These are phyloP conservation scores for Mycena olivaceomarginata DNA, from an alignment of 768 basidiomycete genomes.

Conservation along the genomic window DNA sequence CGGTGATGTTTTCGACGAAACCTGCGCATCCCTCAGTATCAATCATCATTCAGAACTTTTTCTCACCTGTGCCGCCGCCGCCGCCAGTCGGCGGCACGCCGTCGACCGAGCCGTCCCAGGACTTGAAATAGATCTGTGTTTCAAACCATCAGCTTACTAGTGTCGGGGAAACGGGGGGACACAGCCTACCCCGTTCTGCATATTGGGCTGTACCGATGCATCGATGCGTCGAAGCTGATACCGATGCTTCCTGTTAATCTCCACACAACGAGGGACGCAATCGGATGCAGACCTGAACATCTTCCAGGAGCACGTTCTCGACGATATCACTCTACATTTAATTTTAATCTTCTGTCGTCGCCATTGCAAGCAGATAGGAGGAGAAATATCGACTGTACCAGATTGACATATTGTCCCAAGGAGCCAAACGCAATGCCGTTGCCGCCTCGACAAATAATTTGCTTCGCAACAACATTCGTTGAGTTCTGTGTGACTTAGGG, in stretches of 20 bases:
- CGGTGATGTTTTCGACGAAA: conserved; percentile 18
- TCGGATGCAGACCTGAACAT: conserved; percentile 60
- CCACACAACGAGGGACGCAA: background rate
- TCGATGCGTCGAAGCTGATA: conserved; percentile 68
- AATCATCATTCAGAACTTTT: background rate
- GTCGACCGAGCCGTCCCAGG: conserved; percentile 30
- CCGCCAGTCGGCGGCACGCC: conserved; percentile 36
- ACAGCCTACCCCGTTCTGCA: conserved; percentile 65
- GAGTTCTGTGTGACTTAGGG: conserved; percentile 64
- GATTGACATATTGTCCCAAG: conserved; percentile 73
- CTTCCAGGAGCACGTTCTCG: conserved; percentile 67
- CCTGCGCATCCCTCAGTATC: background rate
- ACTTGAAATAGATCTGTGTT: conserved; percentile 36
- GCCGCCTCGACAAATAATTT: conserved; percentile 74
- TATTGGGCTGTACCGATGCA: conserved; percentile 70
- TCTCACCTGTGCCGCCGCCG: conserved; percentile 24
- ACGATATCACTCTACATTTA: conserved; percentile 69
- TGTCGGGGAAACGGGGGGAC: background rate
- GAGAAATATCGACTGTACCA: conserved; percentile 54
- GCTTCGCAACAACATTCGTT: conserved; percentile 67
- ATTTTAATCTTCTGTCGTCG: background rate
- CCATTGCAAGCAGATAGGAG: background rate
- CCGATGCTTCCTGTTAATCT: background rate
- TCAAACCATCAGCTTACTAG: background rate
- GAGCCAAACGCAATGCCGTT: conserved; percentile 79